A percentile compares a stretch with the other conserved stretches of the same genome.
Conservation (phyloP, 345 rosid species). For the Acer saccharum region DNA sequence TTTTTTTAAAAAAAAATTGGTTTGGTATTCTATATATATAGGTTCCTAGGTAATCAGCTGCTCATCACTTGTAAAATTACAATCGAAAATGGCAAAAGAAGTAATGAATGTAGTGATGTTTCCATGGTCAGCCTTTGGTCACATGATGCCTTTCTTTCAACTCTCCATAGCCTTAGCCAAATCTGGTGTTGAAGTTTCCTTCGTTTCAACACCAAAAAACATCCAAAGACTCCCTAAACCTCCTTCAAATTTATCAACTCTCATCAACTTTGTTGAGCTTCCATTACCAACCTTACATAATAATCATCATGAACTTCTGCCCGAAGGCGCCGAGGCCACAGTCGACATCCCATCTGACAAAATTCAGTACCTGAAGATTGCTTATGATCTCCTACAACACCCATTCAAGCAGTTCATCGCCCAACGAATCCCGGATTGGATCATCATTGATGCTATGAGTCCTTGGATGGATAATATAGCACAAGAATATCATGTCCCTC, state of each 20-base stretch:
- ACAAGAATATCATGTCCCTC: neutral
- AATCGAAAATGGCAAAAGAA: neutral
- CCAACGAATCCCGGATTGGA: neutral
- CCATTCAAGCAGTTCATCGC: constrained; percentile 19
- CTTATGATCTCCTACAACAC: constrained; percentile 29
- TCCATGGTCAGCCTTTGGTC: constrained; percentile 28
- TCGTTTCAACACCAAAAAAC: constrained; percentile 24
- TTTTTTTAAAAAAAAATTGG: no score
- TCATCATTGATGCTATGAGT: neutral
- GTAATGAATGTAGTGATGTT: constrained; percentile 17
- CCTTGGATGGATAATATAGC: neutral
- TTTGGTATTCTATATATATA: no score
- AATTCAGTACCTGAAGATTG: constrained; percentile 22
- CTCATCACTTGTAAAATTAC: no score
- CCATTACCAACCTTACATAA: constrained; percentile 24
- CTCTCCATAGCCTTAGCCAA: constrained; percentile 23
- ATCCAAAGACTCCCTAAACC: constrained; percentile 31
- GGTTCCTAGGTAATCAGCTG: no score
- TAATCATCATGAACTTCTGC: neutral
- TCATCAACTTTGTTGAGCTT: constrained; percentile 13
- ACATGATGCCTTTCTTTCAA: constrained; percentile 26
- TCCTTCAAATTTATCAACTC: constrained; percentile 18
- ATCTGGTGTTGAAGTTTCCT: constrained; percentile 20
- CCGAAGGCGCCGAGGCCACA: constrained; percentile 35
- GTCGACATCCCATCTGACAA: constrained; percentile 30